phyloP scores from a whole-genome alignment of 768 basidiomycete species.

The Naganishia kalamii region DNA sequence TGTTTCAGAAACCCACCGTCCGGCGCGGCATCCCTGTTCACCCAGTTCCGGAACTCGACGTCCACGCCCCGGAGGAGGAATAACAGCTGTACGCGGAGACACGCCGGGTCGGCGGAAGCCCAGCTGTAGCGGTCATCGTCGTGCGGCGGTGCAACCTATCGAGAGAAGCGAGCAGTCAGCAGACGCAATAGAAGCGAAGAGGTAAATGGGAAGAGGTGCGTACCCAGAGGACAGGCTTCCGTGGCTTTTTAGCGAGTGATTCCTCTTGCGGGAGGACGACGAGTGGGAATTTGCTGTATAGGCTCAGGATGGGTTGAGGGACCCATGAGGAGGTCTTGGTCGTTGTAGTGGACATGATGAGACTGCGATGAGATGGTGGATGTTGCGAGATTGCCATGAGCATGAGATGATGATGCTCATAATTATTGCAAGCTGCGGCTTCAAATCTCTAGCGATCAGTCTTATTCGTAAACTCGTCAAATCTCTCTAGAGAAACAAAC shows the following conservation, averaged over 20 bases:
- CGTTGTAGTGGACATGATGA: neutral
- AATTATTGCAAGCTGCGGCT: no score
- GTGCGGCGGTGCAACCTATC: slow-evolving; percentile 20
- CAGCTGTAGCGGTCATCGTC: neutral
- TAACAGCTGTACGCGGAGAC: slow-evolving; percentile 20
- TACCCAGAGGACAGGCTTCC: slow-evolving; percentile 19
- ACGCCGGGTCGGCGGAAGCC: slow-evolving; percentile 19
- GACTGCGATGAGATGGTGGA: no score
- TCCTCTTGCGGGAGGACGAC: slow-evolving; percentile 22
- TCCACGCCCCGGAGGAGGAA: slow-evolving; percentile 13
- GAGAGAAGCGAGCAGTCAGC: neutral
- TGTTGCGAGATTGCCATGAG: no score
- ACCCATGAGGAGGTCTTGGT: slow-evolving; percentile 21
- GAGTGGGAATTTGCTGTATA: slow-evolving; percentile 22
- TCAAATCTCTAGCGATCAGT: no score
- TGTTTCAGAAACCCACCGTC: slow-evolving; percentile 15
- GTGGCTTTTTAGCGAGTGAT: neutral
- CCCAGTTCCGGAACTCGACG: slow-evolving; percentile 20
- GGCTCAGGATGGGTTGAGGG: slow-evolving; percentile 11
- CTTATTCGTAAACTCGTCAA: no score
- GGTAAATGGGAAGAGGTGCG: neutral
- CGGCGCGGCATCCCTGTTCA: slow-evolving; percentile 18
- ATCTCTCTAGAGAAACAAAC: no score
- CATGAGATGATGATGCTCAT: no score
- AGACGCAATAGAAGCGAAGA: neutral